Evolutionary conservation across 2,329 filamentous ascomycete species (phyloP).

Genomic region (Emergomyces orientalis): DNA sequence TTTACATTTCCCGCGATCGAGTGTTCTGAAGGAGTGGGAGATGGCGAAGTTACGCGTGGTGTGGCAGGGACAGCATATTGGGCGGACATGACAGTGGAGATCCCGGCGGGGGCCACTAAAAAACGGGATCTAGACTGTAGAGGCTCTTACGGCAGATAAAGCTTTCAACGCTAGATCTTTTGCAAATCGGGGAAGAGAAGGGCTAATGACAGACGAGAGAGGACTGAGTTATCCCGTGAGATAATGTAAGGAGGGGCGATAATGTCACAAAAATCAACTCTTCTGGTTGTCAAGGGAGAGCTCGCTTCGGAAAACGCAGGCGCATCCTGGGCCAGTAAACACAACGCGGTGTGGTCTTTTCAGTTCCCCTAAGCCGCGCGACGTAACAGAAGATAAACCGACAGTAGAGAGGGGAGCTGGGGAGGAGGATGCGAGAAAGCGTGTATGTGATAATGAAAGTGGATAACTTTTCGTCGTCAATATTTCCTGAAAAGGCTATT

Average conservation of each 20-base stretch:
- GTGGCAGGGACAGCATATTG: constrained; percentile 59
- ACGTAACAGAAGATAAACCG: not conserved
- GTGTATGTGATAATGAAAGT: not conserved
- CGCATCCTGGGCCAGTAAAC: constrained; percentile 4
- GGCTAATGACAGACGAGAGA: not conserved
- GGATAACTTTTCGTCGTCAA: not conserved
- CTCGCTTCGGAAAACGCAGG: constrained; percentile 1
- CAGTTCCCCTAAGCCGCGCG: not conserved
- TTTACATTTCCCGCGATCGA: constrained; percentile 50
- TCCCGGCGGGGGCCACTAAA: constrained; percentile 16
- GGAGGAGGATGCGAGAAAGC: not conserved
- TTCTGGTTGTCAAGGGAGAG: constrained; percentile 1
- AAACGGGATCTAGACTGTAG: not conserved
- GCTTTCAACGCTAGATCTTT: not conserved
- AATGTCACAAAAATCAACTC: not conserved
- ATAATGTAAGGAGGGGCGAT: not conserved
- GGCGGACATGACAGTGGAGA: constrained; percentile 35
- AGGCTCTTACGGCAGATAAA: not conserved
- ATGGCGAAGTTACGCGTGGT: constrained; percentile 82
- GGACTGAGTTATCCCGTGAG: not conserved
- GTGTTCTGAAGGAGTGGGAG: constrained; percentile 56
- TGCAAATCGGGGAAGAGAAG: not conserved
- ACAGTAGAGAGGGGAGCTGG: not conserved
- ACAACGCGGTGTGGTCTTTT: not conserved
- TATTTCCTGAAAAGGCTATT: not conserved